A percentile compares a stretch with the other conserved stretches of the same genome.
phyloP scores from a whole-genome alignment of 2,329 filamentous ascomycete genomes.

The Colletotrichum lupini region DNA sequence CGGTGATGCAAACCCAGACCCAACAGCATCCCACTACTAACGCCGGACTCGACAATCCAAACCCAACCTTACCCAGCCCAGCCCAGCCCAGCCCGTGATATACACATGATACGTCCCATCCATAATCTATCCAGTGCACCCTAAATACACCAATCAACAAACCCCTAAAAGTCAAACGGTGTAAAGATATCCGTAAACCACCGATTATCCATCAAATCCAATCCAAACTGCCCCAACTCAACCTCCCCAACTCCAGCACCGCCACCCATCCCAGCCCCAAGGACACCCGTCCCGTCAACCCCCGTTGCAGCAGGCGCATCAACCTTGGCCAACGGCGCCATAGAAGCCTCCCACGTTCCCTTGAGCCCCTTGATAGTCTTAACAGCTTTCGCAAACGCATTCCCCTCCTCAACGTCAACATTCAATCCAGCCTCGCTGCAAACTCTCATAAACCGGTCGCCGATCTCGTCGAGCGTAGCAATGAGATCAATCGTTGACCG shows the following conservation, averaged over 20 bases:
- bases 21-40: background rate
- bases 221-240: slow-evolving; percentile 24
- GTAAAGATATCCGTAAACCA: slow-evolving; percentile 32
- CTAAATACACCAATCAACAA: background rate
- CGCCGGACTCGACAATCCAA: background rate
- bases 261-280: background rate
- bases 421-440: slow-evolving; percentile 7
- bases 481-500: slow-evolving; percentile 47
- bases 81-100: background rate
- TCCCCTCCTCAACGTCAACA: slow-evolving; percentile 42
- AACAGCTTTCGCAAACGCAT: slow-evolving; percentile 46
- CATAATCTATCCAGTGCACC: background rate
- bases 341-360: slow-evolving; percentile 48
- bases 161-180: slow-evolving; percentile 31
- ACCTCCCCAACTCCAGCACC: slow-evolving; percentile 12
- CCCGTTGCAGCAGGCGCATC: slow-evolving; percentile 13
- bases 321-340: slow-evolving; percentile 36
- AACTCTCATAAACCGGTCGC: slow-evolving; percentile 22
- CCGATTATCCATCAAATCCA: slow-evolving; percentile 29
- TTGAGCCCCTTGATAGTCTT: slow-evolving; percentile 49
- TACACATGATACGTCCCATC: background rate
- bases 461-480: slow-evolving; percentile 41
- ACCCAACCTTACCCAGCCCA: background rate
- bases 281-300: background rate
- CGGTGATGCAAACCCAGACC: background rate